Evolutionary conservation across 148 eudicot species (phyloP).

Genomic region (Mesembryanthemum crystallinum): DNA sequence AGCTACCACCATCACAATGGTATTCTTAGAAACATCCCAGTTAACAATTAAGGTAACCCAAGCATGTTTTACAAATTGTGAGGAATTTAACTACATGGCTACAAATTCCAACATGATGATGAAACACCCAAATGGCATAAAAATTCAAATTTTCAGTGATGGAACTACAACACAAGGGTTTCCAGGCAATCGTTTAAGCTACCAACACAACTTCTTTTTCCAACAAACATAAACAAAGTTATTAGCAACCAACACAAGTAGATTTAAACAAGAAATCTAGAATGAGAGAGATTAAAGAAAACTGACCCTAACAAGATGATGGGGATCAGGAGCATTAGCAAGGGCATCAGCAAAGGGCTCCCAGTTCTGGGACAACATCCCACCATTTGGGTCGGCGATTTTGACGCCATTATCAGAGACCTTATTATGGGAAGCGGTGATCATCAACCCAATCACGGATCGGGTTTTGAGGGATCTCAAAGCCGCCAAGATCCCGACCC

Average conservation of each 20-base stretch:
- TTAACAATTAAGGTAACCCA: neutral
- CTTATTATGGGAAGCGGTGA: conserved; percentile 89
- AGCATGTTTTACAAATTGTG: neutral
- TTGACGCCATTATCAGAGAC: conserved; percentile 87
- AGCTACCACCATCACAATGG: neutral
- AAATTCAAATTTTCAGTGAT: neutral
- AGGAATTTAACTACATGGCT: neutral
- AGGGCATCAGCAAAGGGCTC: conserved; percentile 88
- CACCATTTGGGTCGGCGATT: conserved; percentile 78
- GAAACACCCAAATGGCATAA: neutral
- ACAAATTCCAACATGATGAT: neutral
- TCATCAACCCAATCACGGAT: conserved; percentile 78
- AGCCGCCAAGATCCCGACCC: conserved; percentile 77
- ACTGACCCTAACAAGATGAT: conserved; percentile 52
- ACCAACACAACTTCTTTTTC: too few species aligned
- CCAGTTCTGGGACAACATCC: conserved; percentile 80
- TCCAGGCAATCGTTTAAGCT: too few species aligned
- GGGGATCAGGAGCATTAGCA: conserved; percentile 62
- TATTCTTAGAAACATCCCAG: conserved; percentile 1
- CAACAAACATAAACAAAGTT: neutral
- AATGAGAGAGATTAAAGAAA: neutral
- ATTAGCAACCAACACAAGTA: neutral
- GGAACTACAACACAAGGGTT: too few species aligned
- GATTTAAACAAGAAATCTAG: neutral
- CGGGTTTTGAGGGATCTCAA: conserved; percentile 63